Base-by-base conservation (phyloP, 2,329 filamentous ascomycete species). In the Taxawa tesnikishii region DNA sequence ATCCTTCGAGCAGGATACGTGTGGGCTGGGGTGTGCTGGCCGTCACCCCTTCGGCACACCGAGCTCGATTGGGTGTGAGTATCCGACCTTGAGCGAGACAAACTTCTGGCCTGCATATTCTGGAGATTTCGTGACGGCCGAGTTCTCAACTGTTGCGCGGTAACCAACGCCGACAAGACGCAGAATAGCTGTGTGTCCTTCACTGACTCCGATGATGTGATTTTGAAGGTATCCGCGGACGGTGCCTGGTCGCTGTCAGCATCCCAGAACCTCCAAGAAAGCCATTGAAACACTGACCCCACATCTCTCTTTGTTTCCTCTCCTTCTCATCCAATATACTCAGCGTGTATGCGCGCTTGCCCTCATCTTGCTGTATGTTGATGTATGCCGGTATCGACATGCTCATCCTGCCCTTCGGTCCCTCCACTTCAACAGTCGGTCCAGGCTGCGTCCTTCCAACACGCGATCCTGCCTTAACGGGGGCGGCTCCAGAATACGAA, bases 131-230 rank as follows among this genome's bases (percentile, higher is more conserved):
- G 79, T 83, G 19, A 65, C 74, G 15, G 81, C 81, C 24, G 70
- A 78, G 37, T 76, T 62, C 57, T 96, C 87, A 45, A 98, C 71
- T 4, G 75, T 81, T 11, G 90, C 90, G 58, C 88, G 74, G 69
- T 94, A 98, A 38, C 90, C 90, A 37, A 98, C 90, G 51, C 90
- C 90, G 16, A 96, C 85, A 32, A 98, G 70, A 42, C 88, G 79
- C 32, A 98, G 68, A 46, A 98, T 85, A 19, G 87, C 85, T 12
- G 83, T 87, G 61, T 98, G 90, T 21, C 90, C 90, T 70, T 98
- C 90, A 23, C 84, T 93, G 14, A 98, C 90, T 38, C 90, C 90
- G 41, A 85, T 75, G 39, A 98, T 81, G 64, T 92, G 76, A 55
- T 90, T 92, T 49, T 83, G 80, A 33, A 98, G 69, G 53, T 93